Percentiles rank a stretch among this genome's conserved stretches.
Conservation (phyloP, 345 rosid species). For the Citrus trifoliata region DNA sequence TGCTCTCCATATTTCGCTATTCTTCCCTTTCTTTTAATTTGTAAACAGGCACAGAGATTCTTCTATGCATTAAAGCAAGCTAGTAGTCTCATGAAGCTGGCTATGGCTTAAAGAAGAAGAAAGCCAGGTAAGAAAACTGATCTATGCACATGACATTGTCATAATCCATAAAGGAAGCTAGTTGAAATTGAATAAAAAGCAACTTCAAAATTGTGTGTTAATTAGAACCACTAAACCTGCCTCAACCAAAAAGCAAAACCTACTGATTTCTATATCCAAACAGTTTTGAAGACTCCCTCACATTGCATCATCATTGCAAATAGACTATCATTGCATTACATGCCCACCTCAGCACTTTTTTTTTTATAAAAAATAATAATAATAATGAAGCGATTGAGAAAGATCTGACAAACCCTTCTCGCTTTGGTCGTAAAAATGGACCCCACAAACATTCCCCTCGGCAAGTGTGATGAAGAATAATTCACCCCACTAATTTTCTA, state of each 20-base stretch:
- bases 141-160: slow-evolving; percentile 13
- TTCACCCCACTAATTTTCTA: slow-evolving; percentile 39
- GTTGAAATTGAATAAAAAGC: not conserved
- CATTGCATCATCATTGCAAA: too few relatives aligned
- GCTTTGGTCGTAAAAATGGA: slow-evolving; percentile 20
- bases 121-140: slow-evolving; percentile 32
- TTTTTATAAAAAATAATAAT: not conserved
- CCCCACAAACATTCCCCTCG: slow-evolving; percentile 72
- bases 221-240: slow-evolving; percentile 19
- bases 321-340: not conserved
- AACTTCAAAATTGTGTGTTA: not conserved
- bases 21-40: not conserved
- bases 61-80: not conserved
- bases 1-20: not conserved
- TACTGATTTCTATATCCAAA: not conserved
- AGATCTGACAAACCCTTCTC: slow-evolving; percentile 34
- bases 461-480: slow-evolving; percentile 57
- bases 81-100: not conserved
- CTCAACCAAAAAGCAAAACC: slow-evolving; percentile 14
- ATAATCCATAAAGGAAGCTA: not conserved
- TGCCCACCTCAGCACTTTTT: not conserved
- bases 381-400: slow-evolving; percentile 21
- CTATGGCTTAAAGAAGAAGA: not conserved
- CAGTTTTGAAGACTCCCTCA: not conserved
- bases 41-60: slow-evolving; percentile 1